Conservation (phyloP, 345 rosid genomes). For the Eucalyptus melliodora region DNA sequence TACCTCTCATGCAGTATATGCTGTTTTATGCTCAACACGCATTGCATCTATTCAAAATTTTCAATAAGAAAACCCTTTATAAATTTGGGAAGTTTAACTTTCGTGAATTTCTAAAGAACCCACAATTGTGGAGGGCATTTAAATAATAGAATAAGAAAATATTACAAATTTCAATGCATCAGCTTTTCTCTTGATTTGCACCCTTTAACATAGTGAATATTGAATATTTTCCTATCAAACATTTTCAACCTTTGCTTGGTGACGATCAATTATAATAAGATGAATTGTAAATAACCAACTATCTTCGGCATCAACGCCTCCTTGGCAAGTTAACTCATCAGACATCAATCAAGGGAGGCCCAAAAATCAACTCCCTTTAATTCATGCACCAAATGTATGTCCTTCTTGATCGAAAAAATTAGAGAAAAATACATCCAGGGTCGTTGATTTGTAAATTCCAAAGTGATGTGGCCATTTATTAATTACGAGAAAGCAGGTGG, state of each 20-base stretch:
- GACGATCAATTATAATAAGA: neutral
- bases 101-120: neutral
- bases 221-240: neutral
- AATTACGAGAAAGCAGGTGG: neutral
- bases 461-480: neutral
- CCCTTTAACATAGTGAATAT: neutral
- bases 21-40: neutral
- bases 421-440: neutral
- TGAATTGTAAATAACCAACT: neutral
- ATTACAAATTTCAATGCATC: neutral
- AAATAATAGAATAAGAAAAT: neutral
- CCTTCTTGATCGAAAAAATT: neutral
- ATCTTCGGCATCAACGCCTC: neutral
- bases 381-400: neutral
- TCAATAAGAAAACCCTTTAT: no score
- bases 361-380: neutral
- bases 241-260: neutral
- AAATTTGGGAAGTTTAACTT: neutral
- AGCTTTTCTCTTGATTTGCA: accelerated
- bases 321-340: neutral
- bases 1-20: neutral
- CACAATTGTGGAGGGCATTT: neutral
- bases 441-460: neutral
- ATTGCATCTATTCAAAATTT: neutral
- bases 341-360: neutral